A percentile compares a stretch with the other conserved stretches of the same genome.
Conservation (phyloP, 805 yeast species). For the Metschnikowia reukaufii region DNA sequence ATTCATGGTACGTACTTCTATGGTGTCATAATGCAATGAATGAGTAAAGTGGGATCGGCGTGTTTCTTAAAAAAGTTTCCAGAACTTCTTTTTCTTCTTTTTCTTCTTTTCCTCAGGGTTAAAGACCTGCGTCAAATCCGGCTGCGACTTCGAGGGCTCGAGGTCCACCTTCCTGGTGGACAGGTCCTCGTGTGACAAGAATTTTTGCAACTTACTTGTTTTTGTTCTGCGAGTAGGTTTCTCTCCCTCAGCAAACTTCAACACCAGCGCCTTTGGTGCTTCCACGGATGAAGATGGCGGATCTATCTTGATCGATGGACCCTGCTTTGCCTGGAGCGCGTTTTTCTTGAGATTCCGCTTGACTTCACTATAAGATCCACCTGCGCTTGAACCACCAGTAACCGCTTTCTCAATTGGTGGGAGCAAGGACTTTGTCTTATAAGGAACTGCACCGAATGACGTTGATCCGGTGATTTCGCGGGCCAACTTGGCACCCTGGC, state of each 20-base stretch:
- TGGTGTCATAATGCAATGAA: background rate
- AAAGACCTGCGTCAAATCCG: constrained; percentile 24
- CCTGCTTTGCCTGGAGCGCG: constrained; percentile 14
- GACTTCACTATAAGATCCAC: constrained; percentile 35
- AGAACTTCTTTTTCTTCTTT: constrained; percentile 35
- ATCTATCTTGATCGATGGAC: constrained; percentile 8
- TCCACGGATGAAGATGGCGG: constrained; percentile 9
- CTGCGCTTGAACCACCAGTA: constrained; percentile 15
- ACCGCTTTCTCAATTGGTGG: constrained; percentile 28
- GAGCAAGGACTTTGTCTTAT: constrained; percentile 43
- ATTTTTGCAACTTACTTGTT: constrained; percentile 28
- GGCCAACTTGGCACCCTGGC: constrained; percentile 44
- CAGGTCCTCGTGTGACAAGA: constrained; percentile 40
- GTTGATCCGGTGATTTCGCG: constrained; percentile 44
- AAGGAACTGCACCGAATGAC: constrained; percentile 39
- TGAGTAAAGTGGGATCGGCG: background rate
- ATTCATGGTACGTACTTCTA: background rate
- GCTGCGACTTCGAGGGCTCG: constrained; percentile 41
- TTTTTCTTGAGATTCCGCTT: constrained; percentile 28
- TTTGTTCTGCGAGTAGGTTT: constrained; percentile 17
- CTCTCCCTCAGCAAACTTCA: constrained; percentile 28
- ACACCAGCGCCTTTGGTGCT: constrained; percentile 28
- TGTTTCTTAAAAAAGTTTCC: constrained; percentile 30
- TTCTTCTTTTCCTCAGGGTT: constrained; percentile 21
- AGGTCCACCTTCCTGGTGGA: constrained; percentile 23